A percentile compares a stretch with the other conserved stretches of the same genome.
Conservation (phyloP, 2,329 filamentous ascomycete species). For the Aschersonia sp. region DNA sequence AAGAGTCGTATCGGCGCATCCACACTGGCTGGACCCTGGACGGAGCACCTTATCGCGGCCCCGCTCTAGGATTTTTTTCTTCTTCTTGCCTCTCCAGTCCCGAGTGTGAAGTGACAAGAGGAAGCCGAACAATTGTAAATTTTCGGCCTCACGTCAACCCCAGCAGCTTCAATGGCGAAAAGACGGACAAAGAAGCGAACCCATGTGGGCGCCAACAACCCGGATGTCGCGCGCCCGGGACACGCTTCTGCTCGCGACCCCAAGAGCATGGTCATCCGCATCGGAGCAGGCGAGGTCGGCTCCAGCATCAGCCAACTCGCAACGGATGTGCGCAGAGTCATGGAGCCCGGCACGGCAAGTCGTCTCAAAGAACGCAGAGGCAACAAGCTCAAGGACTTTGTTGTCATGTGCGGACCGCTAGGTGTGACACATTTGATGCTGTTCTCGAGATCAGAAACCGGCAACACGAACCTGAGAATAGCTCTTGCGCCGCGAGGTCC, state of each 20-base stretch:
- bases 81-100: constrained; percentile 5
- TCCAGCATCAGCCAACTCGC: constrained; percentile 84
- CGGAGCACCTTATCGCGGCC: background rate
- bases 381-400: constrained; percentile 83
- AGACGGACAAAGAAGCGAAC: constrained; percentile 79
- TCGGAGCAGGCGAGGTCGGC: constrained; percentile 87
- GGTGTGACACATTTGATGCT: constrained; percentile 87
- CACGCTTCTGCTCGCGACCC: constrained; percentile 56
- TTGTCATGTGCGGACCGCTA: constrained; percentile 86
- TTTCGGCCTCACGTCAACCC: background rate
- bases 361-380: constrained; percentile 78
- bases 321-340: constrained; percentile 78
- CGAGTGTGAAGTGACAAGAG: too few relatives aligned
- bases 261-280: constrained; percentile 97
- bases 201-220: constrained; percentile 54
- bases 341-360: constrained; percentile 89
- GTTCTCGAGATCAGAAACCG: constrained; percentile 77
- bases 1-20: constrained; percentile 6
- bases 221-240: constrained; percentile 39
- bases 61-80: constrained; percentile 17
- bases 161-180: constrained; percentile 52
- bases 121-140: background rate
- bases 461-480: constrained; percentile 85
- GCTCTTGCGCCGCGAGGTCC: constrained; percentile 81
- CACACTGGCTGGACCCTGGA: too few relatives aligned